Evolutionary conservation across 345 rosid species (phyloP).

Genomic region (Citrus sinensis): DVS_A1.0 CM039163.1:11151001-11151500

Average conservation of each 20-base stretch:
- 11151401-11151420: neutral
- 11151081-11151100: too few relatives aligned
- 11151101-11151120: constrained; percentile 96
- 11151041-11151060: constrained; percentile 79
- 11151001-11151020: constrained; percentile 85
- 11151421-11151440: neutral
- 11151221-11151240: neutral
- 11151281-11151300: too few relatives aligned
- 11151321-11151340: too few relatives aligned
- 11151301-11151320: too few relatives aligned
- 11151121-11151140: neutral
- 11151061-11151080: constrained; percentile 24
- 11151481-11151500: constrained; percentile 53
- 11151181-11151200: neutral
- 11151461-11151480: neutral
- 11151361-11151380: neutral
- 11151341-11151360: too few relatives aligned
- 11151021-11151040: constrained; percentile 75
- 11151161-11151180: neutral
- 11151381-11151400: neutral
- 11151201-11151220: neutral
- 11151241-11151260: too few relatives aligned
- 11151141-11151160: neutral
- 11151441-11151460: neutral
- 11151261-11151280: too few relatives aligned